phyloP scores from a whole-genome alignment of 495 filamentous ascomycete genomes.

The Tuber umbilicatum region DNA sequence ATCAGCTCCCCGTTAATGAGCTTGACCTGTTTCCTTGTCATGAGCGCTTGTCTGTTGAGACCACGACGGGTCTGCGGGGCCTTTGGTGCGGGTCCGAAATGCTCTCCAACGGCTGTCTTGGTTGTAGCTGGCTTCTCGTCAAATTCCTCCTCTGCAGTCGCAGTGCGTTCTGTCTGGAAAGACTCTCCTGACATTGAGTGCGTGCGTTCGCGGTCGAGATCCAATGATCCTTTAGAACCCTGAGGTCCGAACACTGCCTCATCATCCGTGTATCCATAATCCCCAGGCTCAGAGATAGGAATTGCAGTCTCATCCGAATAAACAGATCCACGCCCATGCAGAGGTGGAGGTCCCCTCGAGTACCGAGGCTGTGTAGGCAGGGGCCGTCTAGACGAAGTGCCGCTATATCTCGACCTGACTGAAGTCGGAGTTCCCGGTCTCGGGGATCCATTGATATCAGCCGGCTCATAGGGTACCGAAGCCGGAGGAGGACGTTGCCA shows the following conservation, averaged over 20 bases:
- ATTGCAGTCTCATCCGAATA: constrained; percentile 33
- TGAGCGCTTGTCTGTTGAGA: constrained; percentile 74
- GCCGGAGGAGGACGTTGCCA: constrained; percentile 64
- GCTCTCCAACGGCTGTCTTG: constrained; percentile 46
- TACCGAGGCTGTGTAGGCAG: constrained; percentile 90
- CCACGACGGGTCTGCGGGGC: constrained; percentile 77
- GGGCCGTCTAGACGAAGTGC: constrained; percentile 69
- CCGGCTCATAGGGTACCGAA: constrained; percentile 68
- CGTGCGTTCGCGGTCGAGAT: constrained; percentile 47
- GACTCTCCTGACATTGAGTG: constrained; percentile 19
- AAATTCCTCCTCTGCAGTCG: constrained; percentile 46
- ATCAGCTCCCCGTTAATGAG: constrained; percentile 97
- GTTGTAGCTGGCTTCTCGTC: constrained; percentile 47
- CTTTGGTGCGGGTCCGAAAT: constrained; percentile 82
- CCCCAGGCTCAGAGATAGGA: constrained; percentile 26
- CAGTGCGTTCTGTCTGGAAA: constrained; percentile 19
- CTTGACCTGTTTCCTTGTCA: constrained; percentile 87
- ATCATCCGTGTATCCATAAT: constrained; percentile 49
- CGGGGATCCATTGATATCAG: constrained; percentile 81
- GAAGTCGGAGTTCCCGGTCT: constrained; percentile 70
- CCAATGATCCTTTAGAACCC: constrained; percentile 58
- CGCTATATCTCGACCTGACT: constrained; percentile 63
- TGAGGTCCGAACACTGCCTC: constrained; percentile 59
- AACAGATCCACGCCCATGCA: constrained; percentile 39
- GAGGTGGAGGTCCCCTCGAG: constrained; percentile 43